These are phyloP conservation scores for Kodamaea anthophila DNA, from an alignment of 1,139 yeast species.

Conservation along the genomic window DNA sequence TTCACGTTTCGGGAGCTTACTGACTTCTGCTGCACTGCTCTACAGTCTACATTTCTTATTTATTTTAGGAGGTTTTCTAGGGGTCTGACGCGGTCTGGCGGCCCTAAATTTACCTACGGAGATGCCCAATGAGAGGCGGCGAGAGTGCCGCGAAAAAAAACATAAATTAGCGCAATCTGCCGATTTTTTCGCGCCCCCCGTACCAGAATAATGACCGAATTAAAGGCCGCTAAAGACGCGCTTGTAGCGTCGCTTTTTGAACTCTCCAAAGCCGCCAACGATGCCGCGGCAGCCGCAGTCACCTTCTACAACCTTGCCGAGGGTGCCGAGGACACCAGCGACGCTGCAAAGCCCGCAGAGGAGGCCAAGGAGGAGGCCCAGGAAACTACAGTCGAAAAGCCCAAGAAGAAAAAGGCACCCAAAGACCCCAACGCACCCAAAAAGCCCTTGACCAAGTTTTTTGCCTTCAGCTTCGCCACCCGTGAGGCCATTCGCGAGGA, in stretches of 20 bases:
- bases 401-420: constrained; percentile 47
- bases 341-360: constrained; percentile 8
- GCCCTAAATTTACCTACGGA: no score
- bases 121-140: no score
- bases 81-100: no score
- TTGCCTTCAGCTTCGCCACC: constrained; percentile 64
- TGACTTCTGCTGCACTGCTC: no score
- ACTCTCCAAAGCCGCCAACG: constrained; percentile 74
- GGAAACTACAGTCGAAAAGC: constrained; percentile 22
- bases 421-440: constrained; percentile 58
- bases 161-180: constrained; percentile 6
- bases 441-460: constrained; percentile 72
- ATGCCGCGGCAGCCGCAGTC: constrained; percentile 72
- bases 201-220: constrained; percentile 23
- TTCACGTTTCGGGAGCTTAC: no score
- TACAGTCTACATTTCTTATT: no score
- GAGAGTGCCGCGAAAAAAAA: no score
- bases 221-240: constrained; percentile 40
- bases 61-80: no score
- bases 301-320: constrained; percentile 59
- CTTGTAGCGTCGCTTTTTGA: constrained; percentile 74
- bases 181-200: constrained; percentile 5
- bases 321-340: constrained; percentile 18
- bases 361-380: constrained; percentile 15
- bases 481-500: constrained; percentile 63